phyloP scores from a whole-genome alignment of 306 rosid species.

The Cicer arietinum region DNA sequence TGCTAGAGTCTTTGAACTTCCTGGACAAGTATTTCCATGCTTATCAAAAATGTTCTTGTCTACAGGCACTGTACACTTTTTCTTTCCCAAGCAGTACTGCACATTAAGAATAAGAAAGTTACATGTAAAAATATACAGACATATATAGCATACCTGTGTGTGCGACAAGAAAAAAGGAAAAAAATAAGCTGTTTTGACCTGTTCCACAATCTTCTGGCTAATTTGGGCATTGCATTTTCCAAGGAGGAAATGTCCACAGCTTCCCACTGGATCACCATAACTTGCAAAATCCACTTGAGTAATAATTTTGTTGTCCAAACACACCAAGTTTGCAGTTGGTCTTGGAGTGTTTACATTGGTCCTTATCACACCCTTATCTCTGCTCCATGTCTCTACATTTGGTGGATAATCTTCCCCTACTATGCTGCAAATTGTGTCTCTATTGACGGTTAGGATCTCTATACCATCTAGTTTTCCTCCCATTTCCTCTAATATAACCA shows the following conservation, averaged over 20 bases:
- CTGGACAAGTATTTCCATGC: constrained; percentile 18
- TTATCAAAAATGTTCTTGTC: constrained; percentile 27
- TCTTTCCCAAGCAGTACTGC: constrained; percentile 39
- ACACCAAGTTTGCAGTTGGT: constrained; percentile 32
- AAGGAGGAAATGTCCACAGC: constrained; percentile 26
- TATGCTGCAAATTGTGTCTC: constrained; percentile 38
- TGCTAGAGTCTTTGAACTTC: constrained; percentile 32
- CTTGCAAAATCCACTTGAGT: constrained; percentile 19
- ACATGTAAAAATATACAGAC: constrained; percentile 1
- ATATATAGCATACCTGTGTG: neutral
- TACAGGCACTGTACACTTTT: constrained; percentile 15
- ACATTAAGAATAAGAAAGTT: neutral
- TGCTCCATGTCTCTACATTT: constrained; percentile 33
- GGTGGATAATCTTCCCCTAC: constrained; percentile 33
- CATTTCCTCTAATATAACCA: constrained; percentile 35
- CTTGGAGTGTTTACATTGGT: constrained; percentile 23
- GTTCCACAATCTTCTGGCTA: constrained; percentile 34
- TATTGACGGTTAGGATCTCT: constrained; percentile 28
- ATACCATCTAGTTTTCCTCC: constrained; percentile 31
- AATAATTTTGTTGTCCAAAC: constrained; percentile 11
- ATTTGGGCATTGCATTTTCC: constrained; percentile 34
- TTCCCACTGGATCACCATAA: constrained; percentile 20
- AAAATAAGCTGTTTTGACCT: constrained; percentile 3
- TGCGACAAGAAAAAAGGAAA: neutral
- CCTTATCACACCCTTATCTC: neutral